A percentile compares a stretch with the other conserved stretches of the same genome.
These are phyloP conservation scores for Alternaria longipes DNA, from an alignment of 2,329 filamentous ascomycete genomes.

Conservation along the genomic window DNA sequence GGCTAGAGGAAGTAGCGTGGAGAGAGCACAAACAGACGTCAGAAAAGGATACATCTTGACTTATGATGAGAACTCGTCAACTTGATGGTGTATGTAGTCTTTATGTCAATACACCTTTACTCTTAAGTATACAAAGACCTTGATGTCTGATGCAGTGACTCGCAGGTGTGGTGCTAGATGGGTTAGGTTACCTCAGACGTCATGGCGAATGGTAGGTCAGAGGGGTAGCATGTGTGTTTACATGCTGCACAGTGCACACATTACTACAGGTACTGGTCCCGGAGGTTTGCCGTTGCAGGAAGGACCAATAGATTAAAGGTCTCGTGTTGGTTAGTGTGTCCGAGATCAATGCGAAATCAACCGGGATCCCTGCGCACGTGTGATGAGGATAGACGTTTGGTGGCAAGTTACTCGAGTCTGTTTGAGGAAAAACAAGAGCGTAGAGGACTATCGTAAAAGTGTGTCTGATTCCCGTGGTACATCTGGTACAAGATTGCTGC, in stretches of 20 bases:
- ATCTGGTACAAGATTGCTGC: background rate
- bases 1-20: constrained; percentile 15
- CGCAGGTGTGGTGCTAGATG: constrained; percentile 4
- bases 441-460: background rate
- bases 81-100: background rate
- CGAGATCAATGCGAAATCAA: constrained; percentile 16
- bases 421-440: background rate
- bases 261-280: constrained; percentile 22
- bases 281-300: constrained; percentile 20
- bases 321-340: constrained; percentile 20
- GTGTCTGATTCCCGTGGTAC: background rate
- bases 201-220: constrained; percentile 20
- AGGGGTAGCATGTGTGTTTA: constrained; percentile 22
- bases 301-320: constrained; percentile 16
- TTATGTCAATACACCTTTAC: background rate
- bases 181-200: background rate
- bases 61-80: background rate
- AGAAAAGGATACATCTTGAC: constrained; percentile 24
- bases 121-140: constrained; percentile 16
- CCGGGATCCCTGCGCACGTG: constrained; percentile 26
- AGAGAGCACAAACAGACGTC: constrained; percentile 14
- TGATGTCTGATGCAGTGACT: background rate
- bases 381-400: constrained; percentile 8
- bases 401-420: constrained; percentile 6
- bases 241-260: constrained; percentile 14